Evolutionary conservation across 2,329 filamentous ascomycete species (phyloP), one percentile per base, ranked within the genome.

Genomic region (Diatrype stigma): DNA sequence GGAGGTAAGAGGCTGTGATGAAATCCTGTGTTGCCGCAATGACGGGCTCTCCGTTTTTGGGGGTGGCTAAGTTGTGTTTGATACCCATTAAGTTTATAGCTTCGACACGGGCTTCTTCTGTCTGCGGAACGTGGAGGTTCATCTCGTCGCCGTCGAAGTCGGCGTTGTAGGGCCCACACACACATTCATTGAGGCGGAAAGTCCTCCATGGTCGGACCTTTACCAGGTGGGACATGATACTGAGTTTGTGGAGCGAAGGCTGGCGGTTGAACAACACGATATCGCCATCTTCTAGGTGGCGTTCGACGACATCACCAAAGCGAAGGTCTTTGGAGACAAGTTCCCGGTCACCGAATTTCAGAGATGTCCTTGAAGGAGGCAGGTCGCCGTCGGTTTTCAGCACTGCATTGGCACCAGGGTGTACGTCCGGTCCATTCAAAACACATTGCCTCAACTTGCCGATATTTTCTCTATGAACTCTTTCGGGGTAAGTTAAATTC

Each of bases 1-100:
- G 77, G 3, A 97, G 74, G 65, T 91, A 99, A 0, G 94, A 89
- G 3, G 92, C 92, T 23, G 93, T 97, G 62, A 99, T 97, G 73
- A 99, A 99, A 77, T 99, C 94, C 65, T 99, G 94, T 28, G 96
- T 99, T n/a, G 94, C 93, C 17, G 92, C 91, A 73, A 99, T 97
- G 62, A 99, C 96, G 2, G 94, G 94, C 61, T 96, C 93, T 66
- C 94, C 94, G 72, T 97, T 97, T 71, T 96, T 96, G 1, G 94
- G 94, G 0, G 94, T 99, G 3, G 88, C 88, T 52, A 99, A 72
- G 67, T 99, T 99, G 76, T 97, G 85, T 72, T 96, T 96, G 50
- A 99, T 92, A 40, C 94, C 94, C 94, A 99, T 99, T 45, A 99
- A 75, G 59, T 93, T 91, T 63, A 95, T 95, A 1, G 94, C 94